phyloP scores from a whole-genome alignment of 306 rosid genomes.

The Sicyos edulis region DNA sequence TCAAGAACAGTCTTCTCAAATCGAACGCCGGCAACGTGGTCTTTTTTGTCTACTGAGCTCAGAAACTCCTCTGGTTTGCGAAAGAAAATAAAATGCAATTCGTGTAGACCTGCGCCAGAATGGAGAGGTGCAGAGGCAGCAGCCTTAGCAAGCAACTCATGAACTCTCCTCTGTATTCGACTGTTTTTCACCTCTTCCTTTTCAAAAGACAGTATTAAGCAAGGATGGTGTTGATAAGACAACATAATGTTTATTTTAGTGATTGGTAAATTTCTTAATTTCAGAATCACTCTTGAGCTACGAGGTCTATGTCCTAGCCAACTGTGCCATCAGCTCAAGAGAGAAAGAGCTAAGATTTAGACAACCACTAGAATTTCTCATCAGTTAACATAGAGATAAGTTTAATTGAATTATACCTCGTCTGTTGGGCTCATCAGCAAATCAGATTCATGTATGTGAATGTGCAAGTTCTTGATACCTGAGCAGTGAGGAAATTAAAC shows the following conservation, averaged over 20 bases:
- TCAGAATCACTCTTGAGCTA: constrained; percentile 3
- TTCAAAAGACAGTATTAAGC: constrained; percentile 33
- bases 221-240: constrained; percentile 28
- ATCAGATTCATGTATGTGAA: constrained; percentile 64
- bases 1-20: constrained; percentile 74
- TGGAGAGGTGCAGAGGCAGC: constrained; percentile 42
- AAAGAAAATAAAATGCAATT: constrained; percentile 75
- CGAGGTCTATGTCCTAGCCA: neutral
- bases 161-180: constrained; percentile 71
- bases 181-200: constrained; percentile 86
- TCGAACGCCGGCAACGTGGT: constrained; percentile 50
- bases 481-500: constrained; percentile 23
- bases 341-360: neutral
- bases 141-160: constrained; percentile 80
- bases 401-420: constrained; percentile 46
- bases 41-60: constrained; percentile 42
- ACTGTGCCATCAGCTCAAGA: neutral
- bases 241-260: neutral
- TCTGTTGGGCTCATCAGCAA: constrained; percentile 56
- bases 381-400: neutral
- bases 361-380: neutral
- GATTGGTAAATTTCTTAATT: neutral
- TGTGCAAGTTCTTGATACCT: constrained; percentile 55
- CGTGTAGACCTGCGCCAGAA: constrained; percentile 44
- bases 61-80: constrained; percentile 65